Conservation (phyloP, 2,329 filamentous ascomycete genomes). For the Fusarium sp. region DNA sequence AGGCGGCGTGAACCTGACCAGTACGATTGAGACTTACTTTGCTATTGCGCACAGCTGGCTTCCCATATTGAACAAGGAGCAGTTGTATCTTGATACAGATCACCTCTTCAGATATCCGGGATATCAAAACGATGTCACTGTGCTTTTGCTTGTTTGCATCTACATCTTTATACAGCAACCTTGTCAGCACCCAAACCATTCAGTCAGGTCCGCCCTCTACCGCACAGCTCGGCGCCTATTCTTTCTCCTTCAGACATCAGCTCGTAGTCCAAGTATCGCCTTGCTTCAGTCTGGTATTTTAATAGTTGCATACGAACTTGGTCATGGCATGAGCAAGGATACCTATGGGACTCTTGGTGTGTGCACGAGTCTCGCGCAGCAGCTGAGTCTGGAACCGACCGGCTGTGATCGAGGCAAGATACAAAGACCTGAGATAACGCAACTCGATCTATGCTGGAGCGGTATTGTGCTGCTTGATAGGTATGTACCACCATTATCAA, state of each 20-base stretch:
- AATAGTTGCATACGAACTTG: not conserved
- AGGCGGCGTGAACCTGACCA: not conserved
- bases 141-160: not conserved
- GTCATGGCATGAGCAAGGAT: not conserved
- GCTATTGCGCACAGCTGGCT: not conserved
- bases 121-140: not conserved
- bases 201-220: not conserved
- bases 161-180: not conserved
- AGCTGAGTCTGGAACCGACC: not conserved
- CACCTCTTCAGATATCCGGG: not conserved
- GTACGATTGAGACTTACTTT: not conserved
- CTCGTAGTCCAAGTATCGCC: not conserved
- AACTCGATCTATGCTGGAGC: not conserved
- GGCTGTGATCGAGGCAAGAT: not conserved
- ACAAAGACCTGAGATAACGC: not conserved
- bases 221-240: not conserved
- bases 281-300: not conserved
- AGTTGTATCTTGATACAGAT: not conserved
- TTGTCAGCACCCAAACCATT: not conserved
- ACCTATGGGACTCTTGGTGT: not conserved
- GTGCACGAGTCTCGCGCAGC: not conserved
- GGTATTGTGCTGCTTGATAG: not conserved
- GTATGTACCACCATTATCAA: not conserved
- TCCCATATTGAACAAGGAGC: not conserved
- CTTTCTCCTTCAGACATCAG: not conserved